Evolutionary conservation across 441 rosid species (phyloP), one percentile per base, ranked within the genome.

Genomic region (Pelargonium fulgidum): DNA sequence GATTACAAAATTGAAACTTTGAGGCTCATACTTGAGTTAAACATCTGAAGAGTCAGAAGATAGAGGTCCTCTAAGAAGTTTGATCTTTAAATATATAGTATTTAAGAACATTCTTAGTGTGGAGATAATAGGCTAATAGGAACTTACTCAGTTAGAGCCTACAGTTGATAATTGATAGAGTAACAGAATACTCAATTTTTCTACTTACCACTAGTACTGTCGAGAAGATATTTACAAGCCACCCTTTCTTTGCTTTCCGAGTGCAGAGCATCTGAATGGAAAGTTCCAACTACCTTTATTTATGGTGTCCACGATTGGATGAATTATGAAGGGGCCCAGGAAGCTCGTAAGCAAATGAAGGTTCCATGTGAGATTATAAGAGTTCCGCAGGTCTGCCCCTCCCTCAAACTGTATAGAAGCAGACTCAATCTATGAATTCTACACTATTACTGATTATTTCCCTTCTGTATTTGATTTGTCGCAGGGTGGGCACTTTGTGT

Each of bases 401-500:
- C 50, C 3, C 50, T 9, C 4, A 9, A 45, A 45, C 2, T 9
- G n/a, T 45, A 45, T 45, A 45, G 13, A 45, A 9, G n/a, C 12
- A 45, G 13, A 45, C 7, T 6, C 50, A 45, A 7, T 1, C n/a
- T 10, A 10, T 45, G n/a, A 45, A 45, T 12, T 3, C 2, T 45
- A 9, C 50, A 9, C 0, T 3, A 9, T 45, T 45, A 9, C 50
- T 45, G 41, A 36, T 36, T 36, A 5, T 4, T 45, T 45, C 50
- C 41, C 41, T 5, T 0, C 1, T 36, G 7, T 54, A 54, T 16
- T n/a, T 16, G 19, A 3, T 14, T 54, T 19, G 62, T 67, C 77
- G 81, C 87, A 94, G 99, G 88, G 80, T 13, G 98, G 97, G 13
- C 99, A 95, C 67, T 95, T 83, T 59, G 91, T 89, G 67, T 95